Evolutionary conservation across 2,329 filamentous ascomycete species (phyloP), one percentile per base, ranked within the genome.

Genomic region (Lasiodiplodia theobromae): DNA sequence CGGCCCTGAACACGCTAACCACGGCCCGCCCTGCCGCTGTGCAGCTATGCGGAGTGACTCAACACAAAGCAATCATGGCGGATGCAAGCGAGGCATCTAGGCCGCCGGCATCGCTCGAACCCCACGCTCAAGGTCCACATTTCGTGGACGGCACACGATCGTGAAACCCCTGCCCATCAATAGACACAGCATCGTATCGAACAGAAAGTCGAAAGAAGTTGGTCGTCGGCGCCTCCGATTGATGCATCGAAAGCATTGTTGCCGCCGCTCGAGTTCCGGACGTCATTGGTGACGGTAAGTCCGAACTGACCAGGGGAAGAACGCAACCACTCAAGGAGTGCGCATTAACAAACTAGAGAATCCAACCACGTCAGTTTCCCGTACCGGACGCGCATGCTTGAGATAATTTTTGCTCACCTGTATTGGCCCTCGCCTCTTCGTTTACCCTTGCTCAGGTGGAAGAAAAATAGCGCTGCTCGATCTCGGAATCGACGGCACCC

Each of bases 401-500:
- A 44, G 5, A 18, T 25, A 28, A 53, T 12, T 12, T 12, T 11
- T 66, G 8, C 63, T 66, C 38, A 66, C 63, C 14, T 28, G 37
- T 44, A 56, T 37, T 34, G 37, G 31, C 34, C 52, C 37, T 56
- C 44, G 47, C 44, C 34, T 67, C 56, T 37, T 54, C 7, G 8
- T 34, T 16, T 40, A 18, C 34, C 28, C 56, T 47, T 56, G 44
- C 38, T 62, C 56, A 68, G 31, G 37, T 51, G 23, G 57, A 68
- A 63, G 57, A 68, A 63, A 68, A 68, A 34, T 56, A 62, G 47
- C 44, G 66, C 66, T 63, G 65, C 65, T 60, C 65, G 40, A 67
- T 67, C 47, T 67, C 65, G 31, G 65, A 68, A 63, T 58, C 66
- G 25, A 54, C 38, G 28, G 25, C 77, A 16, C 77, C 77, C 70